phyloP scores from a whole-genome alignment of 2,329 filamentous ascomycete species.

The Arthrobotrys musiformis region DNA sequence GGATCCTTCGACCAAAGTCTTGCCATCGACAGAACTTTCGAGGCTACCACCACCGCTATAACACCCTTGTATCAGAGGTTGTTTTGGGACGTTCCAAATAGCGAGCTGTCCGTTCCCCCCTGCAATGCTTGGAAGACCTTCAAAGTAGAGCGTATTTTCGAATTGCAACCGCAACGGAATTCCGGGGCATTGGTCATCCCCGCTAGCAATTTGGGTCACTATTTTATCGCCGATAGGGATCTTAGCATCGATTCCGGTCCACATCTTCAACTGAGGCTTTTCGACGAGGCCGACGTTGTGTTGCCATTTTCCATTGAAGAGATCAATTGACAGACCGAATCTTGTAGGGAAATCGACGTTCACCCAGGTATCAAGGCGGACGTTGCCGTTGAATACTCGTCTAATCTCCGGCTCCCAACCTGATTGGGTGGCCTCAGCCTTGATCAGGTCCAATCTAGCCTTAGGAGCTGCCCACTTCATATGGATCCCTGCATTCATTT shows the following conservation, averaged over 20 bases:
- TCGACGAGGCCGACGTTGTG: conserved; percentile 12
- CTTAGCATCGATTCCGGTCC: conserved; percentile 13
- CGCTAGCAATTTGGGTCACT: conserved; percentile 1
- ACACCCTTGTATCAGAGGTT: conserved; percentile 18
- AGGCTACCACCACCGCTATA: not conserved
- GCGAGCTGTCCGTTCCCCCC: conserved; percentile 5
- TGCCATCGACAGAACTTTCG: conserved; percentile 15
- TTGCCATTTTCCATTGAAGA: conserved; percentile 16
- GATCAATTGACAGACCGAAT: conserved; percentile 7
- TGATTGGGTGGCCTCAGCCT: conserved; percentile 8
- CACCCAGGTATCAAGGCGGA: conserved; percentile 10
- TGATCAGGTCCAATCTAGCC: not conserved
- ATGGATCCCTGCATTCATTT: conserved; percentile 22
- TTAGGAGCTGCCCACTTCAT: conserved; percentile 18
- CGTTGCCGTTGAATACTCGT: conserved; percentile 13
- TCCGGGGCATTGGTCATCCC: conserved; percentile 12
- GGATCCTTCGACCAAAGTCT: conserved; percentile 6
- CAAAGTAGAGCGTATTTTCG: conserved; percentile 12
- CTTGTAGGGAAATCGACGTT: conserved; percentile 10
- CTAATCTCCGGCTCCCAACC: conserved; percentile 18
- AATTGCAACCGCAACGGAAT: conserved; percentile 8
- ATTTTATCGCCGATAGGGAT: conserved; percentile 16
- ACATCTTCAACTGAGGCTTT: conserved; percentile 16
- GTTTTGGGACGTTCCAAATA: conserved; percentile 26
- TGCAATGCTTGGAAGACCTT: conserved; percentile 3